These are phyloP conservation scores for Starmerella geochares DNA, from an alignment of 805 yeast species.

Conservation along the genomic window DNA sequence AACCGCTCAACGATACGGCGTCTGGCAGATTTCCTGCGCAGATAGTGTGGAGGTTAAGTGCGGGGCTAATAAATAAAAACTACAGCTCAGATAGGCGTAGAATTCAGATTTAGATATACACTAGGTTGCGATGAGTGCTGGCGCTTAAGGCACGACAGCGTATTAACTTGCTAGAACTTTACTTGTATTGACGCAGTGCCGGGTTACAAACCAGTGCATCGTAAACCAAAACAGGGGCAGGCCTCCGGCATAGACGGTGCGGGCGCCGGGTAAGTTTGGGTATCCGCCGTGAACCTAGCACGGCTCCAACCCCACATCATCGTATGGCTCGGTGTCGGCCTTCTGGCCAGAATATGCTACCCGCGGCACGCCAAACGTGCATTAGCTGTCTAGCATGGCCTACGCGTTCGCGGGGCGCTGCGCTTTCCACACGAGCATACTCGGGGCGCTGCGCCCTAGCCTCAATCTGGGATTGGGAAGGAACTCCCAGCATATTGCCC, in stretches of 20 bases:
- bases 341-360: no score
- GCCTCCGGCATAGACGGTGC: neutral
- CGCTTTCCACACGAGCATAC: neutral
- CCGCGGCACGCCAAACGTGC: no score
- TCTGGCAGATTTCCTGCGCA: neutral
- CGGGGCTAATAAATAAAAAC: neutral
- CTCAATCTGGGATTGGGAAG: neutral
- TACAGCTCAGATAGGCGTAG: neutral
- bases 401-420: neutral
- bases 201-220: neutral
- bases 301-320: neutral
- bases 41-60: conserved; percentile 1
- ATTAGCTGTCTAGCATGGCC: no score
- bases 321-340: neutral
- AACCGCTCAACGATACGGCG: neutral
- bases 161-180: no score
- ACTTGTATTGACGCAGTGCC: neutral
- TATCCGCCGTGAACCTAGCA: neutral
- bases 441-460: neutral
- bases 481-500: neutral
- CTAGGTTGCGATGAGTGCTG: no score
- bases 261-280: neutral
- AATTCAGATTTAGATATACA: neutral
- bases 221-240: neutral
- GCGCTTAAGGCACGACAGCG: no score